Evolutionary conservation across 148 eudicot genomes (phyloP).

Genomic region (Rhododendron molle): DNA sequence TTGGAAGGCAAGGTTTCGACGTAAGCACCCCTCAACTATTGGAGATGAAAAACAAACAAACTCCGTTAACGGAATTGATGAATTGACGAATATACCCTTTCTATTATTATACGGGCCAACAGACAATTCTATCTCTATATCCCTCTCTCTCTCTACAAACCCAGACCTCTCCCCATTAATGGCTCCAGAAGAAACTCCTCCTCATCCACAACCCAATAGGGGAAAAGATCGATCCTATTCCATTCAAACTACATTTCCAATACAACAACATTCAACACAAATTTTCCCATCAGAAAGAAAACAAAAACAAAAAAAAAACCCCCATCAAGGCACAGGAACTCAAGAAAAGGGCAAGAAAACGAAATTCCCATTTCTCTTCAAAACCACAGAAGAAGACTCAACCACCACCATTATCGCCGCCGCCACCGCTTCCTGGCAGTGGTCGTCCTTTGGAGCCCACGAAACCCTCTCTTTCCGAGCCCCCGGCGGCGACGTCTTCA

Average conservation of each 20-base stretch:
- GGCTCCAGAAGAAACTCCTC: conserved; percentile 3
- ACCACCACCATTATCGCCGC: background rate
- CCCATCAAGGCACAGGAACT: too few species aligned
- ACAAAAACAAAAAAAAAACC: background rate
- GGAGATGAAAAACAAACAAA: too few species aligned
- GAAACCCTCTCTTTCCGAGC: conserved; percentile 70
- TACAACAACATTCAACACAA: background rate
- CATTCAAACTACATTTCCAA: background rate
- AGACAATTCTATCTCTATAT: too few species aligned
- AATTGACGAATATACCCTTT: too few species aligned
- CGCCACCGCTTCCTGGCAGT: conserved; percentile 36
- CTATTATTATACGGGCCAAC: too few species aligned
- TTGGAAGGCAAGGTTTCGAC: too few species aligned
- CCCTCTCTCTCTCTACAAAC: too few species aligned
- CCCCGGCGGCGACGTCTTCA: conserved; percentile 20
- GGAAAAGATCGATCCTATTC: background rate
- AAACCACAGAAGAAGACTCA: conserved; percentile 24
- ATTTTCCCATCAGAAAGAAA: background rate
- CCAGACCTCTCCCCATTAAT: conserved; percentile 6
- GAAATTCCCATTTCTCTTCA: conserved; percentile 62
- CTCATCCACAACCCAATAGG: background rate
- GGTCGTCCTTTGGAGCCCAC: conserved; percentile 49
- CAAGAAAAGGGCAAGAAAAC: conserved; percentile 29
- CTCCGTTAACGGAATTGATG: too few species aligned
- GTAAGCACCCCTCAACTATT: too few species aligned